These are phyloP conservation scores for Aspergillus persii DNA, from an alignment of 2,329 filamentous ascomycete genomes.

Conservation along the genomic window DNA sequence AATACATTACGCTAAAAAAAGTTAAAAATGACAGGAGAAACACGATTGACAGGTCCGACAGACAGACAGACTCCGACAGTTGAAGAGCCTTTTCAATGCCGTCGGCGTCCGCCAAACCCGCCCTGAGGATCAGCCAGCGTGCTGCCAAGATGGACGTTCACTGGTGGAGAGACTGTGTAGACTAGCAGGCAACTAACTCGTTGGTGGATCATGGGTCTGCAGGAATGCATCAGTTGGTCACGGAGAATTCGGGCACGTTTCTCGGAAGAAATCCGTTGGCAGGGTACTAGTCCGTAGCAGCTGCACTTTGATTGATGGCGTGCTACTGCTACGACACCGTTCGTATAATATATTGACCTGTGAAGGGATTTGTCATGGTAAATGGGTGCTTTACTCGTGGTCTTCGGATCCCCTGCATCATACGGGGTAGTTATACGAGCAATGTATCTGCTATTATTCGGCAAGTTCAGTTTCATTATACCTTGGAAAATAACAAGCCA, in stretches of 20 bases:
- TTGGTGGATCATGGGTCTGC: not conserved
- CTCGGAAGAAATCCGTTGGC: not conserved
- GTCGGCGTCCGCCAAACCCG: not conserved
- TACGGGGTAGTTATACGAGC: no score
- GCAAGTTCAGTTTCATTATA: no score
- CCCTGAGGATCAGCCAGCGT: not conserved
- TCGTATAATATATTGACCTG: no score
- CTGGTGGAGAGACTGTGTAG: not conserved
- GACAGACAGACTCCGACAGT: not conserved
- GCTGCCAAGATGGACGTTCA: not conserved
- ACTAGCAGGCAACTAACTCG: not conserved
- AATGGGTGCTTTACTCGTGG: not conserved
- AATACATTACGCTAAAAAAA: not conserved
- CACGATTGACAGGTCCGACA: not conserved
- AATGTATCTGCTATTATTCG: no score
- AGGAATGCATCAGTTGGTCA: not conserved
- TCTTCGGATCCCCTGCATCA: no score
- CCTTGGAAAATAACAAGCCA: no score
- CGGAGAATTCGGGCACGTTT: not conserved
- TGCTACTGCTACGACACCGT: no score
- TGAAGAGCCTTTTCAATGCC: not conserved
- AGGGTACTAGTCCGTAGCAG: no score
- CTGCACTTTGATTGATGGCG: no score
- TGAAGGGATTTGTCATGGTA: not conserved
- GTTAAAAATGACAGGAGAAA: not conserved